phyloP scores from a whole-genome alignment of 306 rosid genomes.

The Cercis canadensis region DNA sequence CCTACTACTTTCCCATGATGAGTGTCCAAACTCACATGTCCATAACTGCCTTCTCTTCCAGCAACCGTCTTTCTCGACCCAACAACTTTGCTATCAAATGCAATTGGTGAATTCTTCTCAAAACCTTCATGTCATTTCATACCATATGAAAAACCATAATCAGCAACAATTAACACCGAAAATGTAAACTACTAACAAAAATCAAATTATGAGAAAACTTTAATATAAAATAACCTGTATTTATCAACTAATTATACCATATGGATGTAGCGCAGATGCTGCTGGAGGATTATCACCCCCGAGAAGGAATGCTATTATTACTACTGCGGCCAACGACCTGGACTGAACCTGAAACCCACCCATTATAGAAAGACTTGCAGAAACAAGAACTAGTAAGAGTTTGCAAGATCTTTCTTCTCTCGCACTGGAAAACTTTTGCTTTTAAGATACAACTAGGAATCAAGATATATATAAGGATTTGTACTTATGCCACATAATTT shows the following conservation, averaged over 20 bases:
- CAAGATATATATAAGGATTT: no score
- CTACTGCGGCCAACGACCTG: slow-evolving; percentile 31
- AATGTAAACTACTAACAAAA: no score
- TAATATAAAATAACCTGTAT: no score
- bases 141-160: no score
- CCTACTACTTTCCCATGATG: background rate
- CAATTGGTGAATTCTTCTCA: slow-evolving; percentile 3
- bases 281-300: background rate
- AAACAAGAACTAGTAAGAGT: background rate
- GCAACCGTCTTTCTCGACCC: background rate
- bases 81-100: slow-evolving; percentile 20
- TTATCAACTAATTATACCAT: slow-evolving; percentile 17
- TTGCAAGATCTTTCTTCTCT: background rate
- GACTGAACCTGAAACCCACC: background rate
- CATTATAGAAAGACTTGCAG: slow-evolving; percentile 37
- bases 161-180: no score
- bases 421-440: no score
- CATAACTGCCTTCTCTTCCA: slow-evolving; percentile 22
- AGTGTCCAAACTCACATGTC: background rate
- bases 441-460: no score
- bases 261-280: slow-evolving; percentile 15
- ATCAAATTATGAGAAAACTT: no score
- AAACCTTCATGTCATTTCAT: background rate
- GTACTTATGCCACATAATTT: no score
- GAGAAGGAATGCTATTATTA: slow-evolving; percentile 26